These are phyloP conservation scores for Aspergillus proliferans DNA, from an alignment of 2,329 filamentous ascomycete genomes.

Conservation along the genomic window DNA sequence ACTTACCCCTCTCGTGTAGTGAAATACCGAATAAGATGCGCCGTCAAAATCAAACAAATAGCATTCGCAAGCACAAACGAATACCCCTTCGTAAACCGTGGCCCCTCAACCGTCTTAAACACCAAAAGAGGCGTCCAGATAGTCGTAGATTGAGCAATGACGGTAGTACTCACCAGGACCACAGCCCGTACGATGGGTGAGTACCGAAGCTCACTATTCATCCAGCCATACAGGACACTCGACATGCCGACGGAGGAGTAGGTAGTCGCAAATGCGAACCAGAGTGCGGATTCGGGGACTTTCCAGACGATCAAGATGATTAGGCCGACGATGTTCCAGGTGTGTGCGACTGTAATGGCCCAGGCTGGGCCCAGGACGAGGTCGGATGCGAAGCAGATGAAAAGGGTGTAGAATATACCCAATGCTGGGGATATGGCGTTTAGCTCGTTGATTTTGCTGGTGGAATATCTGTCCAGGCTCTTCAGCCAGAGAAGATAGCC, in stretches of 20 bases:
- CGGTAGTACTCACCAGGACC: conserved; percentile 48
- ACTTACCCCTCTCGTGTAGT: conserved; percentile 6
- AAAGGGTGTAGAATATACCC: conserved; percentile 52
- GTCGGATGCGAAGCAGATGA: conserved; percentile 52
- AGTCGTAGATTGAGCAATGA: conserved; percentile 50
- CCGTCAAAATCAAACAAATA: conserved; percentile 29
- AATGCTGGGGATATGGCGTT: conserved; percentile 49
- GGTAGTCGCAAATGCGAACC: conserved; percentile 49
- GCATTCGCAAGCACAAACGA: conserved; percentile 37
- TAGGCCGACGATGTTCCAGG: conserved; percentile 49
- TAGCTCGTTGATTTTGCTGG: conserved; percentile 46
- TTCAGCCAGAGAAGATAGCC: conserved; percentile 56
- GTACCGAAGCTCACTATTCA: conserved; percentile 44
- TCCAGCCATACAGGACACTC: conserved; percentile 52
- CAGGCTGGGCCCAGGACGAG: conserved; percentile 48
- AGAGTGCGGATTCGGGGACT: conserved; percentile 49
- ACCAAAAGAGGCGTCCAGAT: conserved; percentile 52
- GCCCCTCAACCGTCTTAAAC: conserved; percentile 44
- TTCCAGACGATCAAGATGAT: conserved; percentile 52
- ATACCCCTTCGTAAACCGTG: conserved; percentile 40
- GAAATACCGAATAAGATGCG: conserved; percentile 18
- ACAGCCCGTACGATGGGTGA: conserved; percentile 42
- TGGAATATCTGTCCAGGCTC: conserved; percentile 45
- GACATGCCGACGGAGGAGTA: conserved; percentile 49
- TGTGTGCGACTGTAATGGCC: conserved; percentile 49